Evolutionary conservation across 2,329 filamentous ascomycete genomes (phyloP).

Genomic region (Emericellopsis atlantica): DNA sequence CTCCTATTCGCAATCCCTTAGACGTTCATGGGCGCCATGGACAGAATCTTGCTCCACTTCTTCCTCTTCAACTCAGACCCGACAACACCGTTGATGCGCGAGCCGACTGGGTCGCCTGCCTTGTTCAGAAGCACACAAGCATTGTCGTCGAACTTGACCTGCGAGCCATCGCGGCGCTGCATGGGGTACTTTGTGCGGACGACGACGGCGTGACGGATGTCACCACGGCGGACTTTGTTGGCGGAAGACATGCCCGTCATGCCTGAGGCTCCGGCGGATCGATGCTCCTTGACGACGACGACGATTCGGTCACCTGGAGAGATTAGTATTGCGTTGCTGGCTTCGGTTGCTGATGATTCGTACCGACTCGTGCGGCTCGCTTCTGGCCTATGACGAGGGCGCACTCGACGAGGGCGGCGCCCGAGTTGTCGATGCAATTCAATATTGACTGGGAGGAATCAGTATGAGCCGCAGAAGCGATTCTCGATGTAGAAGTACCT

Average conservation of each 20-base stretch:
- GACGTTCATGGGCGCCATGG: slow-evolving; percentile 66
- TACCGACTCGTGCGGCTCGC: slow-evolving; percentile 78
- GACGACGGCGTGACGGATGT: slow-evolving; percentile 91
- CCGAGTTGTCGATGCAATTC: slow-evolving; percentile 99
- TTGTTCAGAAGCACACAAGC: slow-evolving; percentile 97
- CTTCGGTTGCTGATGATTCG: slow-evolving; percentile 11
- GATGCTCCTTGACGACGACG: slow-evolving; percentile 94
- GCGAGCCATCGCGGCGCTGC: slow-evolving; percentile 76
- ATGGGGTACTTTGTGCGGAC: slow-evolving; percentile 84
- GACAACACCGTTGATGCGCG: slow-evolving; percentile 83
- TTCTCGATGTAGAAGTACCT: slow-evolving; percentile 32
- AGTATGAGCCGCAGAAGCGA: slow-evolving; percentile 2
- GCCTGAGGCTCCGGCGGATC: slow-evolving; percentile 60
- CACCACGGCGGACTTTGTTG: slow-evolving; percentile 90
- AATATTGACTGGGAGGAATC: slow-evolving; percentile 62
- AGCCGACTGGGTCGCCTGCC: slow-evolving; percentile 87
- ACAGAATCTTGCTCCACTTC: slow-evolving; percentile 98
- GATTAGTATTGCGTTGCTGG: not conserved
- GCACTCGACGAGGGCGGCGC: slow-evolving; percentile 94
- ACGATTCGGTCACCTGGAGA: slow-evolving; percentile 85
- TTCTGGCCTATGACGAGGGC: slow-evolving; percentile 88
- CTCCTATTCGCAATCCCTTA: slow-evolving; percentile 13
- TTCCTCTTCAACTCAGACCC: slow-evolving; percentile 79
- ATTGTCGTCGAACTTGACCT: slow-evolving; percentile 93
- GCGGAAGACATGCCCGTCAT: slow-evolving; percentile 61